Conservation (phyloP, 73 alveolate species). For the Tetrahymena thermophila region DNA sequence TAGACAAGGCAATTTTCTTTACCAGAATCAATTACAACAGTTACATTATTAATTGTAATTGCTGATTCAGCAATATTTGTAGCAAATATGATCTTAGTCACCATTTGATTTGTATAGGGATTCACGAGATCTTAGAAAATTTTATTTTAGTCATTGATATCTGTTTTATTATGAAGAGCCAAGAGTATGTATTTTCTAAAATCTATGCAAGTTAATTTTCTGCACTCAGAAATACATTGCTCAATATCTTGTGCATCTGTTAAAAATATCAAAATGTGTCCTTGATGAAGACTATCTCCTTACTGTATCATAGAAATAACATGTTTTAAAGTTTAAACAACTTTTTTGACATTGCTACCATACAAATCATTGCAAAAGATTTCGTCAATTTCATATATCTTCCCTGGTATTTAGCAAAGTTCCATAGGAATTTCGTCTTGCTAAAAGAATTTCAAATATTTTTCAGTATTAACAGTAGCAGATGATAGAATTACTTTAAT, state of each 20-base stretch:
- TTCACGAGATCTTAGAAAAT: not conserved
- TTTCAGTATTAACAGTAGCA: conserved; percentile 49
- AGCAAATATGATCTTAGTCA: conserved; percentile 46
- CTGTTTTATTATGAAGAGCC: not conserved
- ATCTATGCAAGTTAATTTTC: not conserved
- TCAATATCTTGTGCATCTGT: conserved; percentile 86
- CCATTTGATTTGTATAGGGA: not conserved
- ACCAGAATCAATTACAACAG: conserved; percentile 87
- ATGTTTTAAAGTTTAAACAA: not conserved
- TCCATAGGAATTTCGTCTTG: not conserved
- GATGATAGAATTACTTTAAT: conserved; percentile 51
- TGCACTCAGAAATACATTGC: not conserved
- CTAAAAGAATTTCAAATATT: not conserved
- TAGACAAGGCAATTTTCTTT: conserved; percentile 71
- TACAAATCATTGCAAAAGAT: not conserved
- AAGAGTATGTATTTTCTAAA: not conserved
- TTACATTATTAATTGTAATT: conserved; percentile 84
- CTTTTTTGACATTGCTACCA: not conserved
- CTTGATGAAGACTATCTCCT: conserved; percentile 33
- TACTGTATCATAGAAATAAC: not conserved
- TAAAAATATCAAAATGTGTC: conserved; percentile 84
- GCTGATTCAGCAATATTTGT: conserved; percentile 96
- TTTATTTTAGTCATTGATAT: not conserved
- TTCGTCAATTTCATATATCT: not conserved
- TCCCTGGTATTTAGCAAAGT: not conserved